These are phyloP conservation scores for Boletus vinaceobasis DNA, from an alignment of 768 basidiomycete genomes.

Conservation along the genomic window DNA sequence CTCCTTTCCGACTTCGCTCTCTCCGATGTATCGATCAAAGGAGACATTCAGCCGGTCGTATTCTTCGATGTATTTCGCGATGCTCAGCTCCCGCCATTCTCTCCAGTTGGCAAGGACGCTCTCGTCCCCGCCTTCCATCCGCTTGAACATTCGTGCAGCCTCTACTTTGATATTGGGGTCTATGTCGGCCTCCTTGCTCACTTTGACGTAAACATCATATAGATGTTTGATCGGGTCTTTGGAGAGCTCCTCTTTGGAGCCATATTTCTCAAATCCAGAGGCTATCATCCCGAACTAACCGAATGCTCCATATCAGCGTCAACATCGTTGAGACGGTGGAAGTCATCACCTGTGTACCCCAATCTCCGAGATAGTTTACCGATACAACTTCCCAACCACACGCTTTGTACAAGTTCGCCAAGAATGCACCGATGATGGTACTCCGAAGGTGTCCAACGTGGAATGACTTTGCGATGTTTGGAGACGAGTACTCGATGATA, in stretches of 20 bases:
- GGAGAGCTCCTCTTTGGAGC: constrained; percentile 77
- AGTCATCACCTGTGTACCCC: constrained; percentile 87
- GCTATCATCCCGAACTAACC: constrained; percentile 81
- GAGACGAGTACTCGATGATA: constrained; percentile 90
- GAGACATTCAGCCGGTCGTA: constrained; percentile 86
- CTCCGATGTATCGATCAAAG: constrained; percentile 92
- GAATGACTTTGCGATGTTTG: constrained; percentile 98
- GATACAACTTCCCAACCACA: constrained; percentile 91
- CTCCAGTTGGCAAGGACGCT: constrained; percentile 84
- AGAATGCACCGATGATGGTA: constrained; percentile 98
- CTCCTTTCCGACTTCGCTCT: constrained; percentile 73
- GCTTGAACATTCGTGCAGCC: constrained; percentile 86
- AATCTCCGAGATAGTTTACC: constrained; percentile 96
- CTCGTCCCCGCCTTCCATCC: constrained; percentile 93
- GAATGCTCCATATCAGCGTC: neutral
- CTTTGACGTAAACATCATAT: constrained; percentile 91
- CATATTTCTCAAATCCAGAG: constrained; percentile 89
- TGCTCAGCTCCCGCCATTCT: constrained; percentile 86
- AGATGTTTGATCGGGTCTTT: constrained; percentile 93
- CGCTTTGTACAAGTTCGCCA: constrained; percentile 85
- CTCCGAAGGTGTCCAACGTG: constrained; percentile 95
- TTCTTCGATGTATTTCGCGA: constrained; percentile 84
- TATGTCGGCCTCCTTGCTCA: constrained; percentile 78
- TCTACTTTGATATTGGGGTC: constrained; percentile 70
- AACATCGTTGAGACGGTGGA: neutral